Base-by-base conservation (phyloP, 2,329 filamentous ascomycete species). In the Talaromyces sp. region DNA sequence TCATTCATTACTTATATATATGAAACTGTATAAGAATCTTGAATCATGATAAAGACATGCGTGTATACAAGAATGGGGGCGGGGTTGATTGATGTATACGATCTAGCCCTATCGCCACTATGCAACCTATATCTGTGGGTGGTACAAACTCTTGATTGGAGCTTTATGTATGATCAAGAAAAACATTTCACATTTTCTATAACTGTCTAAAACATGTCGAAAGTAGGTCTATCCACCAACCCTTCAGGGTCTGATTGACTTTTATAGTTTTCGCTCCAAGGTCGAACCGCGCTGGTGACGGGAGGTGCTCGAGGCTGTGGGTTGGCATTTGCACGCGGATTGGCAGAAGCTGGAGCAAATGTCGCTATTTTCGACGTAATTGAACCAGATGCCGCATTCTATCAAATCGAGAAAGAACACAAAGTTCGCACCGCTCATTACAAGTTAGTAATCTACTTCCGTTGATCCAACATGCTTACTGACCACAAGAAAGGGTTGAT, bases 301-400 rank as follows among this genome's bases (percentile, higher is more conserved):
- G 81, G 82, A 22, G 82, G 80, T n/a, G 78, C 79, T 9, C 72
- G 78, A 59, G 82, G 81, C 6, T 79, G 79, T 59, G 82, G 82
- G 1, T 74, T 83, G 2, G 76, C 78, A 7, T 80, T 82, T 66
- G 80, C 78, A 3, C 69, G 78, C 62, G 80, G 78, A 1, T 76
- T 82, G 0, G 80, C 80, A 19, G 80, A 82, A 71, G 80, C 78
- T 19, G 80, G 80, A 1, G 81, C 80, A 8, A 72, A 82, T 64
- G 72, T 82, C 17, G 80, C 78, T 15, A 74, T 83, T 45, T 82
- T 83, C 66, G 81, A 84, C 67, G 70, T 83, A 15, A 80, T 82
- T 60, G 73, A 76, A 22, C 74, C 73, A 0, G 66, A 72, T 0
- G 77, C 70, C 9, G 22, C 33, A n/a, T 82, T 83, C 52, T 69